Evolutionary conservation across 768 basidiomycete species (phyloP).

Genomic region (Sporobolomyces phaffii): DNA sequence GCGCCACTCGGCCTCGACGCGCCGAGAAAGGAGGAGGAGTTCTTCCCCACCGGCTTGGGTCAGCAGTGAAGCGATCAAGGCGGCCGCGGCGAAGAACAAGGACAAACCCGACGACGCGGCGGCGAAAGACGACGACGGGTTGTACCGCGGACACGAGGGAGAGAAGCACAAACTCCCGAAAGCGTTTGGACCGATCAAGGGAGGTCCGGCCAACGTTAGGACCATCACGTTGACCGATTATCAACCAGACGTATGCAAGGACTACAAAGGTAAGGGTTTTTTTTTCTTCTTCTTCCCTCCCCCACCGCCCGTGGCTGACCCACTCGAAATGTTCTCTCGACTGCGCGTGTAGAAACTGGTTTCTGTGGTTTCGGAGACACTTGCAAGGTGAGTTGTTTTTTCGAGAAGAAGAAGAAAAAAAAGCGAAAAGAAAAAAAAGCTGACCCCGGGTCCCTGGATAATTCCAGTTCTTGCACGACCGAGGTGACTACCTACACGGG

Average conservation of each 20-base stretch:
- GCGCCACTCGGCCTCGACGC: conserved; percentile 70
- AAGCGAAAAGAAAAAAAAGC: too few relatives aligned
- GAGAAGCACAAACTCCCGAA: conserved; percentile 70
- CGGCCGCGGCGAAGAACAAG: conserved; percentile 55
- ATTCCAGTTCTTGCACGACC: conserved; percentile 81
- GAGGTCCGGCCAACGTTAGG: conserved; percentile 66
- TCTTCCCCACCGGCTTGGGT: conserved; percentile 67
- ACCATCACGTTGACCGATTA: conserved; percentile 95
- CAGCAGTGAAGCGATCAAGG: conserved; percentile 67
- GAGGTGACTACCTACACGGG: conserved; percentile 82
- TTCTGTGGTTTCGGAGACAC: conserved; percentile 99
- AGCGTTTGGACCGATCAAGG: conserved; percentile 71
- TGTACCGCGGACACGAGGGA: conserved; percentile 81
- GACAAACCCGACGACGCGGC: conserved; percentile 55
- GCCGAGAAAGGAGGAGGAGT: conserved; percentile 62
- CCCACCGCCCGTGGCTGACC: not conserved
- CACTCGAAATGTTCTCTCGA: too few relatives aligned
- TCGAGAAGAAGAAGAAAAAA: too few relatives aligned
- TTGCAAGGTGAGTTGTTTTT: conserved; percentile 57
- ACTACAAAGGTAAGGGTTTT: conserved; percentile 96
- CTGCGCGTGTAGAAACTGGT: conserved; percentile 68
- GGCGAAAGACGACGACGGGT: conserved; percentile 73
- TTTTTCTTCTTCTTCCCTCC: conserved; percentile 26
- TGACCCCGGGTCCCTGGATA: too few relatives aligned
- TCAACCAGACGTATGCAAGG: conserved; percentile 98